Percentiles rank a stretch among this genome's conserved stretches.
Evolutionary conservation across 2,329 filamentous ascomycete genomes (phyloP).

Genomic region (Hymenoscyphus scutula): DNA sequence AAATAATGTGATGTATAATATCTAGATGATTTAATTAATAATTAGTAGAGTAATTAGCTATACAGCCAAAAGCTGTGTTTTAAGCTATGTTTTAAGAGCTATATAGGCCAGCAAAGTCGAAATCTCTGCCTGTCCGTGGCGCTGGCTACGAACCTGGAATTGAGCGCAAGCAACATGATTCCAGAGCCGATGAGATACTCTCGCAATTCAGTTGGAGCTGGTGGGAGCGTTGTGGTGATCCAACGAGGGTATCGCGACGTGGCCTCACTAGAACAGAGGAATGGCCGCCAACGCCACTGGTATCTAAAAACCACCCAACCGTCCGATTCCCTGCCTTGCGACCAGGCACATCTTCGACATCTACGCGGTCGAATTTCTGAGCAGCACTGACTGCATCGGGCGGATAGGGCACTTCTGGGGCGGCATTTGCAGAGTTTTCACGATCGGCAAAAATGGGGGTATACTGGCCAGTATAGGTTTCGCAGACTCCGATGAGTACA

Average conservation of each 20-base stretch:
- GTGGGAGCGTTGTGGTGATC: constrained; percentile 4
- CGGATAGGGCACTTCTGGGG: constrained; percentile 15
- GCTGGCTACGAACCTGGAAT: constrained; percentile 15
- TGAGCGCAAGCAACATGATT: constrained; percentile 7
- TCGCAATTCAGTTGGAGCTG: constrained; percentile 9
- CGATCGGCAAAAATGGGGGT: not conserved
- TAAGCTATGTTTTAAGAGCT: too few species aligned
- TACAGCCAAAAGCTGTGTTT: too few species aligned
- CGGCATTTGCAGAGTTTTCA: constrained; percentile 13
- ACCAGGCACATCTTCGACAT: constrained; percentile 14
- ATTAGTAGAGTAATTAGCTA: too few species aligned
- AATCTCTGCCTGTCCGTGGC: constrained; percentile 14
- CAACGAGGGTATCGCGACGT: constrained; percentile 2
- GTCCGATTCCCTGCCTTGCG: constrained; percentile 14
- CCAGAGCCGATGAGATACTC: constrained; percentile 10
- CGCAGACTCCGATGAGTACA: not conserved
- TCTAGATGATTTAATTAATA: too few species aligned
- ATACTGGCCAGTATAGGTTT: not conserved
- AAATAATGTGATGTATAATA: too few species aligned
- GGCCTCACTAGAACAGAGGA: constrained; percentile 20
- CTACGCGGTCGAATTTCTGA: constrained; percentile 8
- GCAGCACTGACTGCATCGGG: constrained; percentile 11
- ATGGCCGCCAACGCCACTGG: constrained; percentile 17
- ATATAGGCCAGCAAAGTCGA: constrained; percentile 14
- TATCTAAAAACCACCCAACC: constrained; percentile 20